Evolutionary conservation across 78 protist genomes (phyloP), one percentile per base, ranked within the genome.

Genomic region (Dictyostelium intermedium): DNA sequence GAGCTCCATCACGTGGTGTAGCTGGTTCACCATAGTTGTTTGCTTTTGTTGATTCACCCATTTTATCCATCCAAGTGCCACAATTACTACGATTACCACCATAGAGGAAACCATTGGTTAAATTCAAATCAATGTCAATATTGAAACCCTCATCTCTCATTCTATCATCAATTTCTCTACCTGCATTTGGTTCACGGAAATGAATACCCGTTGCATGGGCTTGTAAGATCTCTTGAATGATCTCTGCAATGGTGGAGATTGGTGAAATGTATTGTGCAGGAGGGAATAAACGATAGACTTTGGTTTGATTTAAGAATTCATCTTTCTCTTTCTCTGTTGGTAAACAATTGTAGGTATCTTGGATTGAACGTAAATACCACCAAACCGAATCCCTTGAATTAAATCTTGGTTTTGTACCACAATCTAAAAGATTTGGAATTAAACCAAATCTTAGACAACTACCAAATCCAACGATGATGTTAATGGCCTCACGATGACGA

Each of bases 31-130:
- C 99, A 73, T 23, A 72, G 50, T 85, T 97, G 45, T 45, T 41
- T 20, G 96, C 96, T 53, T 86, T 85, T 2, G 34, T 45, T 16
- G 96, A 91, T 60, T 96, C 97, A 43, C 99, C 99, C 99, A 98
- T 97, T 95, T 98, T 98, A 95, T 98, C 99, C 98, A 97, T 97
- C 99, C 99, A 98, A n/a, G 99, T 98, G 3, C 99, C 99, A 50
- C 98, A 95, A 74, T 98, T 98, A 70, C 4, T 25, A 18, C 8
- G 47, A 61, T 92, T 96, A 13, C 99, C 99, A 77, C 99, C 99
- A 66, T 66, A 83, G 1, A 97, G 66, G 87, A 98, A 85, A 20
- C 98, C 98, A 83, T 96, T 96, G 6, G 34, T 86, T 13, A 11
- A 30, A 66, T 97, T 97, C 23, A 82, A 25, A 37, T 10, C 23